A percentile compares a stretch with the other conserved stretches of the same genome.
These are phyloP conservation scores for Fabrea salina DNA, from an alignment of 169 alveolate genomes.

Conservation along the genomic window DNA sequence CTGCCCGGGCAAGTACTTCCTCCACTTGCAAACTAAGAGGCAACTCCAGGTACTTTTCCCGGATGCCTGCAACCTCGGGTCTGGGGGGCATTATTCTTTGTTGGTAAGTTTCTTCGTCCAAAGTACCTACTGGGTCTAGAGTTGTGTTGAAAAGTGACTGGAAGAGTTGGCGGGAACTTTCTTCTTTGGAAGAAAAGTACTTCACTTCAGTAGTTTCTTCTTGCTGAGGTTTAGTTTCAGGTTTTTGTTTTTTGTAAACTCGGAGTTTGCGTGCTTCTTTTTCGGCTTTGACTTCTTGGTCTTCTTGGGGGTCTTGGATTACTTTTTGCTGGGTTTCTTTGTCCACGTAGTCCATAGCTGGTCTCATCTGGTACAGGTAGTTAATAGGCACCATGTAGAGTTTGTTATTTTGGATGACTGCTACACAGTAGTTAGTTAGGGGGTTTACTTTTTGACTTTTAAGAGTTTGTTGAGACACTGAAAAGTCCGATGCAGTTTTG, in stretches of 20 bases:
- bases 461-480: background rate
- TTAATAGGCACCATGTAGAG: background rate
- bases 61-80: background rate
- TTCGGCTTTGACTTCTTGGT: background rate
- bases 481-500: background rate
- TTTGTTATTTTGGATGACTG: background rate
- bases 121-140: background rate
- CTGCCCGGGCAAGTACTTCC: background rate
- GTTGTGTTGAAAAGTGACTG: too few species aligned
- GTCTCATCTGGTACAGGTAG: constrained; percentile 10
- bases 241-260: constrained; percentile 23
- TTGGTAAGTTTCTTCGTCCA: background rate
- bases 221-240: background rate
- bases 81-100: background rate
- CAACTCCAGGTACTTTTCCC: background rate
- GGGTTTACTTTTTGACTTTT: background rate
- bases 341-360: constrained; percentile 3
- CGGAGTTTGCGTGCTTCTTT: constrained; percentile 15
- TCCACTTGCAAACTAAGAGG: background rate
- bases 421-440: background rate
- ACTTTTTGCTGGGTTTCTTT: background rate
- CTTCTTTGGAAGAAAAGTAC: background rate
- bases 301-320: constrained; percentile 6
- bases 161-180: too few species aligned
- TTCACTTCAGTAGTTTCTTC: background rate